These are phyloP conservation scores for Dispira simplex DNA, from an alignment of 192 early-diverging fungal genomes.

Conservation along the genomic window DNA sequence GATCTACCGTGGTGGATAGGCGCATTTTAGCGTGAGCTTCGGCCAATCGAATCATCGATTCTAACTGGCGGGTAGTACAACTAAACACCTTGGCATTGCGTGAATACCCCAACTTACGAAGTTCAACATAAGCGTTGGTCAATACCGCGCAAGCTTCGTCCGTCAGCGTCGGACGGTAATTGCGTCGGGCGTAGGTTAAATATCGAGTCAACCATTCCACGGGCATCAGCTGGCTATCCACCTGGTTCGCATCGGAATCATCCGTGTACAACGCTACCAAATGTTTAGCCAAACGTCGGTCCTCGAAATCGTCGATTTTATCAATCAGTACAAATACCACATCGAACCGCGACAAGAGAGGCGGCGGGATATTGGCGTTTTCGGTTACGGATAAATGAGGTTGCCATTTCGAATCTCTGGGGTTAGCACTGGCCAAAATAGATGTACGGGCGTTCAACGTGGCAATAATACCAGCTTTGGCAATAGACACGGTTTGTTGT, in stretches of 20 bases:
- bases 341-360: slow-evolving; percentile 93
- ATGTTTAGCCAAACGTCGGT: slow-evolving; percentile 78
- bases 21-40: slow-evolving; percentile 91
- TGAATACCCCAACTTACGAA: slow-evolving; percentile 53
- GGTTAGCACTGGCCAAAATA: slow-evolving; percentile 88
- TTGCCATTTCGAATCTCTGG: slow-evolving; percentile 82
- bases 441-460: slow-evolving; percentile 95
- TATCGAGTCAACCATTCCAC: slow-evolving; percentile 80
- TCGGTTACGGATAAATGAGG: slow-evolving; percentile 62
- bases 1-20: slow-evolving; percentile 55
- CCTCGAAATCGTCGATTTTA: slow-evolving; percentile 68
- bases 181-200: slow-evolving; percentile 72
- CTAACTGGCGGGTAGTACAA: slow-evolving; percentile 87
- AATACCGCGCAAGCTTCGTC: slow-evolving; percentile 65
- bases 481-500: slow-evolving; percentile 95
- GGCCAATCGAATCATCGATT: slow-evolving; percentile 92
- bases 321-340: slow-evolving; percentile 85
- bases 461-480: slow-evolving; percentile 97
- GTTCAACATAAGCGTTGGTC: slow-evolving; percentile 64
- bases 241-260: slow-evolving; percentile 22
- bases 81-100: slow-evolving; percentile 39
- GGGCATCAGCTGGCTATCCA: slow-evolving; percentile 26
- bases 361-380: slow-evolving; percentile 84
- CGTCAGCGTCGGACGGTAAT: slow-evolving; percentile 56
- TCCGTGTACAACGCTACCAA: slow-evolving; percentile 76